Conservation (phyloP, 768 basidiomycete genomes). For the Plicaturopsis crispa region DNA sequence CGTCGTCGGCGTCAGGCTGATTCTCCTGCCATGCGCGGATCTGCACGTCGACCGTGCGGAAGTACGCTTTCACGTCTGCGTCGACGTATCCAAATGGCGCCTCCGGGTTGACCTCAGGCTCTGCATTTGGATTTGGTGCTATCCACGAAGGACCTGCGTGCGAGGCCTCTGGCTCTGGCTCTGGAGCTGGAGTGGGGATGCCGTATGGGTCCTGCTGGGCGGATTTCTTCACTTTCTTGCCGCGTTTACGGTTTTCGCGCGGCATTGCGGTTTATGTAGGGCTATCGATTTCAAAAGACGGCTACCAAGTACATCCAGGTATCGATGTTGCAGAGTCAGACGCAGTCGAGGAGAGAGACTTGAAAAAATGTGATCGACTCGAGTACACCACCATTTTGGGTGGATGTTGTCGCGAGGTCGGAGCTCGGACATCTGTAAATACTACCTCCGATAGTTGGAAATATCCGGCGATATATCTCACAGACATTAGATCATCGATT, state of each 20-base stretch:
- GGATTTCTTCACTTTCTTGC: conserved; percentile 63
- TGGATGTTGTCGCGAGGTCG: no score
- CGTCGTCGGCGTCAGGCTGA: conserved; percentile 29
- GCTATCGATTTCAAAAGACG: no score
- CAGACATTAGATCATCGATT: no score
- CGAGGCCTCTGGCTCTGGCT: conserved; percentile 13
- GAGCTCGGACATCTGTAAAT: no score
- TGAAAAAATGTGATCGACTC: no score
- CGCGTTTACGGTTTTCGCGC: conserved; percentile 66
- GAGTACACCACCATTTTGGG: no score
- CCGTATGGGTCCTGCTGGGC: conserved; percentile 22
- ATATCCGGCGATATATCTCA: no score
- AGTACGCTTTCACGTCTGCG: conserved; percentile 88
- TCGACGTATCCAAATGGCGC: conserved; percentile 90
- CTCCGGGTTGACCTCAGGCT: conserved; percentile 41
- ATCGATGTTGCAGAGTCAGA: no score
- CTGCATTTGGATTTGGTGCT: conserved; percentile 28
- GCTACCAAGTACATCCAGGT: no score
- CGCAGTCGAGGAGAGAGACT: no score
- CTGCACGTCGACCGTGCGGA: conserved; percentile 80
- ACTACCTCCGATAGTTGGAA: no score
- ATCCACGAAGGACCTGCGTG: conserved; percentile 66
- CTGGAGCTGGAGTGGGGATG: no score
- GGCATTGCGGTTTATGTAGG: conserved; percentile 54
- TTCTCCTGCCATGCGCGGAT: conserved; percentile 80